Percentiles rank a stretch among this genome's conserved stretches.
phyloP scores from a whole-genome alignment of 139 green algal species.

The Micractinium sp. region DNA sequence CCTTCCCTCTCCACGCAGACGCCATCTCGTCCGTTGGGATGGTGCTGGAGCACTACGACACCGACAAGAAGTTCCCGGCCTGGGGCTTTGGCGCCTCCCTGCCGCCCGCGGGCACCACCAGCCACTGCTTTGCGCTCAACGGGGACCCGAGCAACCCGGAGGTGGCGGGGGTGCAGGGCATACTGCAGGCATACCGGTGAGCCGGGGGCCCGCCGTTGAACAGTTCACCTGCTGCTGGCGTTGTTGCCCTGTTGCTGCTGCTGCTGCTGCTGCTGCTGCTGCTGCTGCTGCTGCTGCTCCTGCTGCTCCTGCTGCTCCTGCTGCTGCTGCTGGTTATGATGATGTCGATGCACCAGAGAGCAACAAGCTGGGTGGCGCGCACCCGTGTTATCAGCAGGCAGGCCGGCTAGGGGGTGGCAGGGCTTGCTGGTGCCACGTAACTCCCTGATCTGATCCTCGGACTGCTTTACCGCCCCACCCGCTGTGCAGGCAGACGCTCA shows the following conservation, averaged over 20 bases:
- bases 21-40: constrained; percentile 51
- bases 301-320: neutral
- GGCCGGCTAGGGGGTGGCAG: neutral
- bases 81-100: constrained; percentile 58
- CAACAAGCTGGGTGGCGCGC: neutral
- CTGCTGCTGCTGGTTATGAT: neutral
- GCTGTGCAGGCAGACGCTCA: constrained; percentile 44
- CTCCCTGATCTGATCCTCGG: neutral
- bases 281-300: no score
- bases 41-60: constrained; percentile 59
- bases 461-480: neutral
- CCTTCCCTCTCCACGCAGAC: neutral
- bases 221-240: no score
- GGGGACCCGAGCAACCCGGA: constrained; percentile 31
- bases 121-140: constrained; percentile 61
- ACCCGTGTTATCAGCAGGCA: neutral
- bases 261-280: no score
- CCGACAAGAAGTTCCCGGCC: constrained; percentile 48
- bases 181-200: constrained; percentile 50
- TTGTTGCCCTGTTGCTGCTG: no score
- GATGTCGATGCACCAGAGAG: no score
- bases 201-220: neutral
- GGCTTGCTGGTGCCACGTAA: neutral
- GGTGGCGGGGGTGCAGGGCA: constrained; percentile 42
- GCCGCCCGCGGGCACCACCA: constrained; percentile 11